phyloP scores from a whole-genome alignment of 805 yeast species.

The Metschnikowia dekortorum region DNA sequence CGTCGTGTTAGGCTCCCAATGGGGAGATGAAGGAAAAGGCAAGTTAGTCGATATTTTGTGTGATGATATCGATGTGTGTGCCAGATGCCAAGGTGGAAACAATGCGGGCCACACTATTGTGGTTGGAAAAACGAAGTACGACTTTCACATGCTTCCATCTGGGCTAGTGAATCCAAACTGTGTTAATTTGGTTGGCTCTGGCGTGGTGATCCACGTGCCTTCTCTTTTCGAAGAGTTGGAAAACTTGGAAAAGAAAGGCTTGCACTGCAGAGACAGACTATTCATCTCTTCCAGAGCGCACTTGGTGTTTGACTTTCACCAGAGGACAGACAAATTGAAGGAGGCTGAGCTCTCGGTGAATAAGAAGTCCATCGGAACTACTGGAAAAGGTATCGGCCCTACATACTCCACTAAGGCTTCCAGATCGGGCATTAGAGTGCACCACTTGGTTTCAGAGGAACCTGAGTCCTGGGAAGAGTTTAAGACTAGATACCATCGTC shows the following conservation, averaged over 20 bases:
- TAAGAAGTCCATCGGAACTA: constrained; percentile 91
- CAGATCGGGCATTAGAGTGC: constrained; percentile 94
- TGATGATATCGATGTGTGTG: constrained; percentile 93
- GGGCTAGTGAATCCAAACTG: constrained; percentile 96
- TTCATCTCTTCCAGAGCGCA: constrained; percentile 93
- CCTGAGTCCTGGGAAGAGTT: constrained; percentile 94
- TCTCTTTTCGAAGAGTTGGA: constrained; percentile 86
- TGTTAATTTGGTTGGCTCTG: constrained; percentile 85
- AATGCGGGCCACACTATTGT: constrained; percentile 99
- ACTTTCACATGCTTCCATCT: constrained; percentile 98
- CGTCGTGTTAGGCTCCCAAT: constrained; percentile 96
- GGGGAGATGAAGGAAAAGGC: constrained; percentile 99
- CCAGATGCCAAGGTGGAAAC: constrained; percentile 98
- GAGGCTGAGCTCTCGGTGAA: constrained; percentile 81
- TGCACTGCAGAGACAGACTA: constrained; percentile 68
- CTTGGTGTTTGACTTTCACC: constrained; percentile 96
- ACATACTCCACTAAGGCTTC: constrained; percentile 96
- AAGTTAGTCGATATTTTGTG: constrained; percentile 93
- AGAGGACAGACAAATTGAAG: constrained; percentile 90
- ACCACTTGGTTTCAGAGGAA: constrained; percentile 86
- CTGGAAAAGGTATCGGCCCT: constrained; percentile 99
- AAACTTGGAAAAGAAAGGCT: constrained; percentile 76
- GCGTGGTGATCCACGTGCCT: constrained; percentile 94
- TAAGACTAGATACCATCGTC: constrained; percentile 67
- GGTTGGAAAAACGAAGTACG: constrained; percentile 82